phyloP scores from a whole-genome alignment of 2,329 filamentous ascomycete species.

The Cercospora sojina region DNA sequence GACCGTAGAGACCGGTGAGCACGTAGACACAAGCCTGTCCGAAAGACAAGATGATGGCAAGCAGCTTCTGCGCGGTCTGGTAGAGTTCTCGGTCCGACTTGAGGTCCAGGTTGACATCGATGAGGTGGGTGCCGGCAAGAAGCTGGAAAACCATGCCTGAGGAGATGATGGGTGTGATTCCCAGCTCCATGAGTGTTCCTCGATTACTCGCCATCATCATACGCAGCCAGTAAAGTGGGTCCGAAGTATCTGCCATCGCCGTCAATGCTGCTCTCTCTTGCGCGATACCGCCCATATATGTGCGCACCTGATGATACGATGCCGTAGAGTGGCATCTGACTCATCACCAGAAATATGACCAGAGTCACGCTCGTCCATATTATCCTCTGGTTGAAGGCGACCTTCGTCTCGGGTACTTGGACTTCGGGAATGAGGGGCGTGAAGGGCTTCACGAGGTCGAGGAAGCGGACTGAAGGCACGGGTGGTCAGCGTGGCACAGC shows the following conservation, averaged over 20 bases:
- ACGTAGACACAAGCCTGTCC: conserved; percentile 98
- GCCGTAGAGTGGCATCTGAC: conserved; percentile 96
- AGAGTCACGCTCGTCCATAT: conserved; percentile 66
- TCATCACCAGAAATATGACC: conserved; percentile 99
- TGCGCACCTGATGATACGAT: conserved; percentile 79
- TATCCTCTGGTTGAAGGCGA: conserved; percentile 86
- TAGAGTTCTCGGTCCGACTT: conserved; percentile 99
- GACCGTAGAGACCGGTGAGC: conserved; percentile 95
- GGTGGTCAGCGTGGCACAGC: conserved; percentile 20
- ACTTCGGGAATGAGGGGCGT: conserved; percentile 99
- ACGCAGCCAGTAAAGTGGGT: conserved; percentile 98
- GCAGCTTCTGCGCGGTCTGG: conserved; percentile 97
- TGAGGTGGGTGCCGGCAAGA: conserved; percentile 97
- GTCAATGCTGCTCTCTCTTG: conserved; percentile 22
- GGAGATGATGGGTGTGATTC: conserved; percentile 93
- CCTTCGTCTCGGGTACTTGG: conserved; percentile 95
- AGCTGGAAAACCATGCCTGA: conserved; percentile 99
- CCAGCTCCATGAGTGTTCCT: conserved; percentile 44
- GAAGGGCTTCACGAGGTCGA: conserved; percentile 99
- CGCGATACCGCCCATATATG: neutral
- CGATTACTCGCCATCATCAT: conserved; percentile 99
- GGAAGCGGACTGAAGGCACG: conserved; percentile 76
- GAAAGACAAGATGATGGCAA: conserved; percentile 95
- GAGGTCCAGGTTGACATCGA: conserved; percentile 99
- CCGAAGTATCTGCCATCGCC: conserved; percentile 65